phyloP scores from a whole-genome alignment of 202 grass and related monocot genomes.

The Cymbopogon flexuosus region DNA sequence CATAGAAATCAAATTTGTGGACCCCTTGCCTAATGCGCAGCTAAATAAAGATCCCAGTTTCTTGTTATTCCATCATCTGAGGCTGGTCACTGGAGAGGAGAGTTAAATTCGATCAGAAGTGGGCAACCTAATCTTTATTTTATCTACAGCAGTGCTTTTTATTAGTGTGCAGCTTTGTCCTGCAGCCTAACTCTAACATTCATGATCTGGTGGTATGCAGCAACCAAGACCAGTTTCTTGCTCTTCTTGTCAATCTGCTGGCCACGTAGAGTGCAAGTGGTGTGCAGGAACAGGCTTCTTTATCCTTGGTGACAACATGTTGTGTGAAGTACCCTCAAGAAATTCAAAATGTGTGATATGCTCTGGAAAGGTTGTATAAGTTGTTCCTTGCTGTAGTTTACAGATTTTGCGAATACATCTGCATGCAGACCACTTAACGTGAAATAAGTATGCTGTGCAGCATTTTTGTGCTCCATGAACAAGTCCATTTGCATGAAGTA shows the following conservation, averaged over 20 bases:
- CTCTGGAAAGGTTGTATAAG: slow-evolving; percentile 60
- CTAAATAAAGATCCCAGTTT: not conserved
- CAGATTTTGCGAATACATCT: not conserved
- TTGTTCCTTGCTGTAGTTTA: not conserved
- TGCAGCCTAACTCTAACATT: not conserved
- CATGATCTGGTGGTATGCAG: slow-evolving; percentile 45
- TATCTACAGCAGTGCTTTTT: slow-evolving; percentile 1
- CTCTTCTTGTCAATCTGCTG: slow-evolving; percentile 76
- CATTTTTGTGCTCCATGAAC: not conserved
- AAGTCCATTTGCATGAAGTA: not conserved
- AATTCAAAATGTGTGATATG: slow-evolving; percentile 84
- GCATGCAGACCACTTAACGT: not conserved
- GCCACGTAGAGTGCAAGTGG: slow-evolving; percentile 86
- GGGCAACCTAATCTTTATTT: not conserved
- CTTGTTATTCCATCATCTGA: slow-evolving; percentile 1
- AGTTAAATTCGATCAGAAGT: slow-evolving; percentile 1
- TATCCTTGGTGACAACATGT: slow-evolving; percentile 86
- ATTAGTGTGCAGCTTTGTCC: not conserved
- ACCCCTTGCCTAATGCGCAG: not conserved
- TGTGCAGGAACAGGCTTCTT: slow-evolving; percentile 87
- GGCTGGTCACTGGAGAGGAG: not conserved
- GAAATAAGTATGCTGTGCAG: slow-evolving; percentile 14
- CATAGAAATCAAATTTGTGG: not conserved
- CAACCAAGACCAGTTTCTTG: slow-evolving; percentile 80
- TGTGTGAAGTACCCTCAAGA: slow-evolving; percentile 85